A percentile compares a stretch with the other conserved stretches of the same genome.
Evolutionary conservation across 2,329 filamentous ascomycete species (phyloP).

Genomic region (Hortaea sp.): DNA sequence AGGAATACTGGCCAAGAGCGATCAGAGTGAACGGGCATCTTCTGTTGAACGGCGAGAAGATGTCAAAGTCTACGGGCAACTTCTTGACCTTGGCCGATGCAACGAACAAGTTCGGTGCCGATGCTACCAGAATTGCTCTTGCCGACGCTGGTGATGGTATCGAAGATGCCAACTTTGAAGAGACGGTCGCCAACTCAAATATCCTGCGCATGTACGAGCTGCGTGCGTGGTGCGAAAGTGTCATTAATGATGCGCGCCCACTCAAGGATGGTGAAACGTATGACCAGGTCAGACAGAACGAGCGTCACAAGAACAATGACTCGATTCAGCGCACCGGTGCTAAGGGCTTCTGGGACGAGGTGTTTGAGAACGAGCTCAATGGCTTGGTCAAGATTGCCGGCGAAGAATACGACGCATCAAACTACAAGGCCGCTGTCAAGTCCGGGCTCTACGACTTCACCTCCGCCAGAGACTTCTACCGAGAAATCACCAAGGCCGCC

Average conservation of each 20-base stretch:
- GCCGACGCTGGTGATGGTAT: slow-evolving; percentile 92
- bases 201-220: slow-evolving; percentile 77
- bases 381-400: slow-evolving; percentile 66
- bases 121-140: slow-evolving; percentile 81
- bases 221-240: slow-evolving; percentile 87
- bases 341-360: slow-evolving; percentile 68
- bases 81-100: slow-evolving; percentile 85
- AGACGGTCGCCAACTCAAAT: slow-evolving; percentile 83
- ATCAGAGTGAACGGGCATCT: slow-evolving; percentile 88
- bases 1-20: slow-evolving; percentile 77
- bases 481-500: slow-evolving; percentile 66
- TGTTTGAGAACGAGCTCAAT: slow-evolving; percentile 93
- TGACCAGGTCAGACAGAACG: slow-evolving; percentile 30
- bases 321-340: slow-evolving; percentile 64
- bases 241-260: slow-evolving; percentile 51
- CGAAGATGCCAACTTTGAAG: slow-evolving; percentile 94
- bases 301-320: slow-evolving; percentile 41
- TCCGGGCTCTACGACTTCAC: slow-evolving; percentile 79
- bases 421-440: slow-evolving; percentile 82
- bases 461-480: slow-evolving; percentile 81
- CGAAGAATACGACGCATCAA: slow-evolving; percentile 65
- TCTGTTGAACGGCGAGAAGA: slow-evolving; percentile 93
- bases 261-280: slow-evolving; percentile 36
- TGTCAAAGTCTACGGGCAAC: slow-evolving; percentile 96
- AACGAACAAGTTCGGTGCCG: slow-evolving; percentile 85